Base-by-base conservation (phyloP, 345 rosid species). In the Nephelium lappaceum region DNA sequence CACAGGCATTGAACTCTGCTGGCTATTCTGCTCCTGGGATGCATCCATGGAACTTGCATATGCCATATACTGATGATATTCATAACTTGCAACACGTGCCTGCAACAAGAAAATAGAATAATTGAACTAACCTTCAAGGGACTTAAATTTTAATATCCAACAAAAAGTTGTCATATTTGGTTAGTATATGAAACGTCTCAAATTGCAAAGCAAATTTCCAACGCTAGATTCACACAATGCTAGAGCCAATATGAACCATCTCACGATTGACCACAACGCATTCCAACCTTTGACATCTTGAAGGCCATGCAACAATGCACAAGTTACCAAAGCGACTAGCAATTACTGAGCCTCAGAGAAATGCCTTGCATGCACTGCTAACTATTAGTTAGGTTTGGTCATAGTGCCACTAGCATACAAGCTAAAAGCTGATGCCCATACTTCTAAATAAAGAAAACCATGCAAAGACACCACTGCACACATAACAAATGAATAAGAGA, bases 1-100 rank as follows among this genome's bases (percentile, higher is more conserved):
- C 60, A 55, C 58, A 21, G 63, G 25, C 31, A 41, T 63, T 38
- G 77, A 80, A 24, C 80, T 81, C 72, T 81, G 63, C 57, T 75
- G 71, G 57, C 11, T 27, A 9, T 6, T 49, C 12, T 64, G 65
- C 67, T 75, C 80, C 63, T 45, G 74, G 8, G 51, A 36, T 15
- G 12, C 21, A 1, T 43, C 74, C 53, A 4, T 1, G 15, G 80
- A 41, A 55, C 27, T 85, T 0, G 89, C 58, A 74, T 88, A 84
- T 24, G 88, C 78, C 79, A 78, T 69, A 64, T 85, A 39, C 72
- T 88, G 89, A 80, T 88, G 81, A 83, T 70, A 76, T 84, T 86
- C 88, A 74, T 84, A 86, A 80, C 81, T 81, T 75, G 81, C 78
- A 63, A 82, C 71, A 41, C 84, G 85, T 74, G 84, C 93, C 97